phyloP scores from a whole-genome alignment of 106 monocot genomes.

The Cymbidium sinense region DNA sequence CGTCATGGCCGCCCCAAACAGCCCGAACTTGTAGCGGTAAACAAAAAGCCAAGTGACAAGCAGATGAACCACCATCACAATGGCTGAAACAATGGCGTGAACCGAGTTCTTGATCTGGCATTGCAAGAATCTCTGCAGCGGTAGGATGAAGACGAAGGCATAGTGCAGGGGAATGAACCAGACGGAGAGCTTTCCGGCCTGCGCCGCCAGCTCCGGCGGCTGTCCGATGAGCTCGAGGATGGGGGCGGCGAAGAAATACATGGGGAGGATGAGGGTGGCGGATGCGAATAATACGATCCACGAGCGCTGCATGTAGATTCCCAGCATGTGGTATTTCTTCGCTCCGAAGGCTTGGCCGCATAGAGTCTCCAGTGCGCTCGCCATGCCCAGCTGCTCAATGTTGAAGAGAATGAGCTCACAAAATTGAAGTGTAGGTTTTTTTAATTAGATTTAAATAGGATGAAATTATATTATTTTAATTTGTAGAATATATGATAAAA shows the following conservation, averaged over 20 bases:
- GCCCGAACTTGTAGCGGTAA: conserved; percentile 22
- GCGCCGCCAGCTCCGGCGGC: conserved; percentile 25
- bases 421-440: too few species aligned
- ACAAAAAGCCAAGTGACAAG: conserved; percentile 45
- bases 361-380: conserved; percentile 58
- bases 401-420: too few species aligned
- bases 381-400: conserved; percentile 46
- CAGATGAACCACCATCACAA: conserved; percentile 30
- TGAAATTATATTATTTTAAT: too few species aligned
- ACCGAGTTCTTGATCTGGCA: conserved; percentile 48
- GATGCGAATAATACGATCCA: conserved; percentile 45
- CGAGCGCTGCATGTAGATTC: conserved; percentile 60
- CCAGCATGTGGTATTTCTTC: conserved; percentile 52
- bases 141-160: conserved; percentile 53
- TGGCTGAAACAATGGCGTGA: conserved; percentile 24
- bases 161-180: conserved; percentile 59
- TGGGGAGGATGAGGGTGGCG: conserved; percentile 37
- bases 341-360: conserved; percentile 62
- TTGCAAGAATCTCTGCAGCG: conserved; percentile 51
- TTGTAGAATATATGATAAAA: too few species aligned
- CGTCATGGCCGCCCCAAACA: conserved; percentile 29
- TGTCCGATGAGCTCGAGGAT: conserved; percentile 38
- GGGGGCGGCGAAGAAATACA: conserved; percentile 35
- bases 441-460: too few species aligned
- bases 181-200: conserved; percentile 32